phyloP scores from a whole-genome alignment of 164 flowering plant species.

The Malania oleifera region DNA sequence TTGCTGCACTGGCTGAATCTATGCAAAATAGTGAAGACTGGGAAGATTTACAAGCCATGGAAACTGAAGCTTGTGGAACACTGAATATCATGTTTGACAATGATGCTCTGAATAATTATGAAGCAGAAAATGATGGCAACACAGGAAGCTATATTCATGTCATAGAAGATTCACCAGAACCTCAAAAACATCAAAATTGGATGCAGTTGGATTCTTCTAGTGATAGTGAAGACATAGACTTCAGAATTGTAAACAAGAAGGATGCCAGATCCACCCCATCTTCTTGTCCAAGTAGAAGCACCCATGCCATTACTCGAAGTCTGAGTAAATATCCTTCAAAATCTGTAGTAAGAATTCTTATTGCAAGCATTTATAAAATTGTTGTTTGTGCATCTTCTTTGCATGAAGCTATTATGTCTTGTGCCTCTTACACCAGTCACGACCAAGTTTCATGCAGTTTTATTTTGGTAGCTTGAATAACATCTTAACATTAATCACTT shows the following conservation, averaged over 20 bases:
- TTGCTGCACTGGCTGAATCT: constrained; percentile 69
- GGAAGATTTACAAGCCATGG: constrained; percentile 86
- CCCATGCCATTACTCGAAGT: constrained; percentile 10
- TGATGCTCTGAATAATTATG: constrained; percentile 19
- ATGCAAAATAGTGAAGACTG: constrained; percentile 79
- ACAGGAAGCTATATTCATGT: constrained; percentile 10
- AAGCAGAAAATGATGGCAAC: constrained; percentile 14
- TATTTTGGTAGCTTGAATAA: not conserved
- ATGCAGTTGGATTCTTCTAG: constrained; percentile 53
- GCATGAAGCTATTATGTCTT: not conserved
- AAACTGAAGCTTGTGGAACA: constrained; percentile 76
- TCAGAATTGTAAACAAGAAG: constrained; percentile 14
- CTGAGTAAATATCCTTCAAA: constrained; percentile 15
- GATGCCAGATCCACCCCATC: constrained; percentile 1
- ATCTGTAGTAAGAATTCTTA: constrained; percentile 30
- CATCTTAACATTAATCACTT: too few relatives aligned
- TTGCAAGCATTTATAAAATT: too few relatives aligned
- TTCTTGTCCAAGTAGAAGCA: constrained; percentile 14
- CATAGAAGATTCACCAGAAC: constrained; percentile 36
- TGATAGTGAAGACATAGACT: constrained; percentile 41
- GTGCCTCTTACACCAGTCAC: not conserved
- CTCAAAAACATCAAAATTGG: constrained; percentile 15
- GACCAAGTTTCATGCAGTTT: not conserved
- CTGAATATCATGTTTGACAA: constrained; percentile 46
- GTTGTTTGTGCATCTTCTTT: too few relatives aligned